Conservation (phyloP, 345 rosid genomes). For the Melastoma malabathricum region DNA sequence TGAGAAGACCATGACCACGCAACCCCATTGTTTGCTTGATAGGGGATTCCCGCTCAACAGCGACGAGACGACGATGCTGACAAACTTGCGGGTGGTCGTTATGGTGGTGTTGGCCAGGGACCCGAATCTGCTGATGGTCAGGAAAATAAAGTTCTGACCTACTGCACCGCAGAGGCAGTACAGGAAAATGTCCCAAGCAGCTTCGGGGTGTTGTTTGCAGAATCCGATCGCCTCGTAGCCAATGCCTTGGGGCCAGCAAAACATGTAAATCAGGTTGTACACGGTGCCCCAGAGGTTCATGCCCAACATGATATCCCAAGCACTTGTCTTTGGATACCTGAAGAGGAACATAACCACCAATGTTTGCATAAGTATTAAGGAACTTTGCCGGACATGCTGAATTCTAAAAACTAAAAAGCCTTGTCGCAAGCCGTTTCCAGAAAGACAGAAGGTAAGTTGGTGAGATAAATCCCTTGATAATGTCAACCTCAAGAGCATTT, state of each 20-base stretch:
- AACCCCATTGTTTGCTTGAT: constrained; percentile 81
- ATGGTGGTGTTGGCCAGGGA: constrained; percentile 90
- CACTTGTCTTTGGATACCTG: constrained; percentile 79
- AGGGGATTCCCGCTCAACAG: constrained; percentile 81
- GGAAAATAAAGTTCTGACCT: constrained; percentile 91
- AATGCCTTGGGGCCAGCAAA: constrained; percentile 58
- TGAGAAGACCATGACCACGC: constrained; percentile 82
- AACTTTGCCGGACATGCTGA: too few species aligned
- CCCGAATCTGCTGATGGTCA: constrained; percentile 87
- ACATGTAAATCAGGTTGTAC: constrained; percentile 86
- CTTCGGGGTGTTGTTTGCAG: constrained; percentile 84
- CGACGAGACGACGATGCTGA: constrained; percentile 82
- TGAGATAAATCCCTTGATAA: too few species aligned
- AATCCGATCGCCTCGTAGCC: constrained; percentile 65
- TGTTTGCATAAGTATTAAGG: too few species aligned
- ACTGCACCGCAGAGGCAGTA: constrained; percentile 91
- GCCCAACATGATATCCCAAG: constrained; percentile 95
- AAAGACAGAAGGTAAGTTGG: too few species aligned
- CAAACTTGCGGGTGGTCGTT: constrained; percentile 87
- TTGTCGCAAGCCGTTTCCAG: too few species aligned
- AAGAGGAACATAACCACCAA: constrained; percentile 2
- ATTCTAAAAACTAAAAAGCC: too few species aligned
- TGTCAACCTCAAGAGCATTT: too few species aligned
- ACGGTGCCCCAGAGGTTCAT: constrained; percentile 95
- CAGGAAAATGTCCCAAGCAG: constrained; percentile 70